Evolutionary conservation across 2,329 filamentous ascomycete genomes (phyloP), one percentile per base, ranked within the genome.

Genomic region (Falciphora oryzae): DNA sequence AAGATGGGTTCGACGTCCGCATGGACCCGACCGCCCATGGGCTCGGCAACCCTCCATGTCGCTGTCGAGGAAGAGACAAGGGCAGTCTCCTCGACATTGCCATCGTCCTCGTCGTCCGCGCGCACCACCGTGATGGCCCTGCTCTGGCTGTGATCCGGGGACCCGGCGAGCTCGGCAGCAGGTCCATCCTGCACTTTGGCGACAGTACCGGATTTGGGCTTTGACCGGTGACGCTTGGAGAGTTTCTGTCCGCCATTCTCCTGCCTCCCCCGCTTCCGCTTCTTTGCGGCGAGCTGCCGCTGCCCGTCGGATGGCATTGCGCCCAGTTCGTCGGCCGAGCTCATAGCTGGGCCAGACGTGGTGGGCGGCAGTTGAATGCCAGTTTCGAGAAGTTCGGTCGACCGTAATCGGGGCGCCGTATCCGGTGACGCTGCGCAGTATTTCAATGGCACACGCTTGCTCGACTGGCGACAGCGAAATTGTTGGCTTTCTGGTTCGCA

Each of bases 1-100:
- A 89, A 80, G 58, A 89, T 82, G 2, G 87, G 85, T 67, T 89
- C 87, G 66, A 88, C 82, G 70, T 89, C 81, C 61, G 86, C 76
- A n/a, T 53, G 44, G 78, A 89, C 88, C 66, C 85, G 79, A 29
- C 87, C 87, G 63, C 86, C 87, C 80, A 88, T 84, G 16, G 87
- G 83, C 68, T 84, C 83, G 4, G 87, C 88, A 29, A 89, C 74
- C 69, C 79, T 82, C 88, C 88, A 90, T 65, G 72, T 65, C 57
- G 71, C 28, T 27, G 53, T 56, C 28, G 61, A 25, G 27, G 44
- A 29, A 62, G 28, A 31, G 11, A 35, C 61, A 10, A 62, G 61
- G 8, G 61, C 61, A 44, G 50, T 22, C 18, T 65, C 66, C 57
- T 67, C 65, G 18, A 60, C 28, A n/a, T 53, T 56, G 58, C 31